Evolutionary conservation across 768 basidiomycete species (phyloP).

Genomic region (Agrocybe pediades): DNA sequence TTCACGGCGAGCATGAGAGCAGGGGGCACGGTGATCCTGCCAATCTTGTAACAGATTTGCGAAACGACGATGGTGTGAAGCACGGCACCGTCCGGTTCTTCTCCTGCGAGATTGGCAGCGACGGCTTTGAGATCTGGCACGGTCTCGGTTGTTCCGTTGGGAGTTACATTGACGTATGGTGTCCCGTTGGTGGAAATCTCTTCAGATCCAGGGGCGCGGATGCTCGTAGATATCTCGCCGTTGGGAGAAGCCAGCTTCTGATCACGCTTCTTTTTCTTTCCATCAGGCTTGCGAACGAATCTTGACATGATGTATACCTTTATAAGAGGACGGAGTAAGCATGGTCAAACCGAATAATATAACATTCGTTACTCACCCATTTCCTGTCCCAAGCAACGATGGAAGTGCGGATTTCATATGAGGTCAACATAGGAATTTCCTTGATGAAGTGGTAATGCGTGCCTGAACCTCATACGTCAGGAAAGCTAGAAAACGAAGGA

Average conservation of each 20-base stretch:
- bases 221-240: slow-evolving; percentile 7
- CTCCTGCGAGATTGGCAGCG: slow-evolving; percentile 29
- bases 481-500: neutral
- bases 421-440: slow-evolving; percentile 65
- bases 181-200: slow-evolving; percentile 25
- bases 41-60: slow-evolving; percentile 68
- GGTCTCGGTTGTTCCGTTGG: slow-evolving; percentile 6
- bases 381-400: slow-evolving; percentile 75
- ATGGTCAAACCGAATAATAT: neutral
- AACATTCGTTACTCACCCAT: slow-evolving; percentile 54
- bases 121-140: slow-evolving; percentile 31
- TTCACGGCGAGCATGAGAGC: slow-evolving; percentile 58
- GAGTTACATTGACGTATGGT: slow-evolving; percentile 16
- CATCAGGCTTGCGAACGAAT: slow-evolving; percentile 58
- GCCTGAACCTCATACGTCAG: slow-evolving; percentile 31
- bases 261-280: slow-evolving; percentile 22
- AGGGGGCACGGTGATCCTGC: slow-evolving; percentile 75
- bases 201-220: slow-evolving; percentile 37
- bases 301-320: slow-evolving; percentile 67
- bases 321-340: neutral
- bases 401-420: slow-evolving; percentile 61
- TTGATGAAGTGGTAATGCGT: slow-evolving; percentile 70
- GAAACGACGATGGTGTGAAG: slow-evolving; percentile 68
- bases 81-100: slow-evolving; percentile 55
- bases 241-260: slow-evolving; percentile 7